phyloP scores from a whole-genome alignment of 140 eudicot species.

The Anethum foeniculum region DNA sequence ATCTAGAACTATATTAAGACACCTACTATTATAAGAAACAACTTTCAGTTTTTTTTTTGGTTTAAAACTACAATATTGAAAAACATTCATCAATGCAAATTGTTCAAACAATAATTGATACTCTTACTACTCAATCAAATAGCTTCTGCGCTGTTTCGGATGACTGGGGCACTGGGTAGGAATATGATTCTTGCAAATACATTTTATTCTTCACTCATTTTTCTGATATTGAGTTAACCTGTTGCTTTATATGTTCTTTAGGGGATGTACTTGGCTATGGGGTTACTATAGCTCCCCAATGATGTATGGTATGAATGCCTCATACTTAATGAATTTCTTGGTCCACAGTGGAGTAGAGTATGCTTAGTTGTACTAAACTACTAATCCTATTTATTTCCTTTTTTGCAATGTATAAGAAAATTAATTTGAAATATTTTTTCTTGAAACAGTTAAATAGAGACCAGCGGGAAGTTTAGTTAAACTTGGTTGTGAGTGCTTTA shows the following conservation, averaged over 20 bases:
- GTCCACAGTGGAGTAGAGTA: too few relatives aligned
- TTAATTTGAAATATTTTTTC: not conserved
- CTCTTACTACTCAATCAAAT: conserved; percentile 43
- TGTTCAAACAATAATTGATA: conserved; percentile 45
- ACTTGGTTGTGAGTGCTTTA: conserved; percentile 44
- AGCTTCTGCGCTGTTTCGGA: conserved; percentile 59
- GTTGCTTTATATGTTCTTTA: conserved; percentile 14
- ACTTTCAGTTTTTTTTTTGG: conserved; percentile 9
- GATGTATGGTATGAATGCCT: too few relatives aligned
- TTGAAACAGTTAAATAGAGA: conserved; percentile 14
- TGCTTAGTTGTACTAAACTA: not conserved
- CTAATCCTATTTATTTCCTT: not conserved
- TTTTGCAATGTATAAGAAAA: not conserved
- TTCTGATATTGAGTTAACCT: conserved; percentile 6
- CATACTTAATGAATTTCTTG: too few relatives aligned
- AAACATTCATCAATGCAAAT: conserved; percentile 31
- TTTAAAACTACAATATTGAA: not conserved
- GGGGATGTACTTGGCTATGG: conserved; percentile 79
- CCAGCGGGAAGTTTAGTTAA: not conserved
- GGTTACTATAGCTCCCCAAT: conserved; percentile 30
- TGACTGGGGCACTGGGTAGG: conserved; percentile 59
- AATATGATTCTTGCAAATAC: conserved; percentile 61
- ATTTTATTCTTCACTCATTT: not conserved
- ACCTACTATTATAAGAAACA: not conserved
- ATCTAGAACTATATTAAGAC: too few relatives aligned